A percentile compares a stretch with the other conserved stretches of the same genome.
phyloP scores from a whole-genome alignment of 2,329 filamentous ascomycete genomes.

The Pseudogymnoascus verrucosus region DNA sequence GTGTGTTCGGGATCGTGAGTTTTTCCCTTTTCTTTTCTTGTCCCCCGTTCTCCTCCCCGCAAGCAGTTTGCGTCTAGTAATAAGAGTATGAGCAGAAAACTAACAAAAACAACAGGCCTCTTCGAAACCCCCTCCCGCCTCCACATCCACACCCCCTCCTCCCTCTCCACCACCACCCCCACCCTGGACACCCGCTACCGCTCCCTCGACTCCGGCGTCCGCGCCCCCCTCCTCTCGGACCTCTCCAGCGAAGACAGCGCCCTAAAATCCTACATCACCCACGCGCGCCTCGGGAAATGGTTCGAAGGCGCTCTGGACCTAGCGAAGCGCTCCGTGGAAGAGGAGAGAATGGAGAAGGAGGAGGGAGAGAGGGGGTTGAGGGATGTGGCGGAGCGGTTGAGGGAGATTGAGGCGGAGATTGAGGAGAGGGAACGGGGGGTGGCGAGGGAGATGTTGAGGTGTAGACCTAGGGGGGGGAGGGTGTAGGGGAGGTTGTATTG shows the following conservation, averaged over 20 bases:
- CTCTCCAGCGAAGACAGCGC: conserved; percentile 64
- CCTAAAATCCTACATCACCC: conserved; percentile 57
- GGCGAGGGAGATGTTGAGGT: conserved; percentile 20
- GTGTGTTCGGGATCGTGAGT: conserved; percentile 58
- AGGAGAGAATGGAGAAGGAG: conserved; percentile 22
- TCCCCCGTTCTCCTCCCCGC: not conserved
- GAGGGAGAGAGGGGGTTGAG: conserved; percentile 13
- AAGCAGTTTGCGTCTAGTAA: not conserved
- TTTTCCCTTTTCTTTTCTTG: conserved; percentile 13
- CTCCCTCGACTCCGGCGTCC: conserved; percentile 53
- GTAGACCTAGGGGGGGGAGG: conserved; percentile 15
- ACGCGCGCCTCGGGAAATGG: conserved; percentile 65
- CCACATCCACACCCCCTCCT: conserved; percentile 27
- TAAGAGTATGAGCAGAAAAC: conserved; percentile 17
- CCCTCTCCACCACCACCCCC: conserved; percentile 34
- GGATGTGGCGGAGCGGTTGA: conserved; percentile 17
- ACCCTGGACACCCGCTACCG: conserved; percentile 53
- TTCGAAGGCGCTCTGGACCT: conserved; percentile 34
- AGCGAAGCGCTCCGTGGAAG: conserved; percentile 31
- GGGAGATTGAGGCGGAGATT: conserved; percentile 22
- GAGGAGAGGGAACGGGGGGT: conserved; percentile 21
- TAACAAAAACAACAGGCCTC: conserved; percentile 29
- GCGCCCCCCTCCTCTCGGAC: conserved; percentile 60
- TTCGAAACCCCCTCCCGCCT: conserved; percentile 34
- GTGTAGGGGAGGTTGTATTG: too few relatives aligned